phyloP scores from a whole-genome alignment of 1,284 basidiomycete genomes.

The Dichomitus squalens region DNA sequence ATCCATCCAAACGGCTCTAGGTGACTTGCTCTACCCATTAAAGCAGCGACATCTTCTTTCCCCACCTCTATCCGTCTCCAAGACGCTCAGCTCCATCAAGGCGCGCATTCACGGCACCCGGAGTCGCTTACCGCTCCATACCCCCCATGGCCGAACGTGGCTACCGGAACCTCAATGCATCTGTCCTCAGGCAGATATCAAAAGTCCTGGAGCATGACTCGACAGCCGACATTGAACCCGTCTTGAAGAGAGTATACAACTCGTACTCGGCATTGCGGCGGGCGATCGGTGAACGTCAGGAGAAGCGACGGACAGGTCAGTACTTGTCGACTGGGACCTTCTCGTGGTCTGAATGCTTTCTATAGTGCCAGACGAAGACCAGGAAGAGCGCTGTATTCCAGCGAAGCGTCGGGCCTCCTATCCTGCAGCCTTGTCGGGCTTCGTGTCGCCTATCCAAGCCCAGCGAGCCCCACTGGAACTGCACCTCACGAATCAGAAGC shows the following conservation, averaged over 20 bases:
- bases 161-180: conserved; percentile 5
- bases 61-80: background rate
- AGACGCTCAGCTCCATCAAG: background rate
- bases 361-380: no score
- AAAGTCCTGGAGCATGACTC: conserved; percentile 4
- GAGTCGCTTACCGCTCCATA: background rate
- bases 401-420: no score
- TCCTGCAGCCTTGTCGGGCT: no score
- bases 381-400: no score
- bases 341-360: no score
- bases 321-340: no score
- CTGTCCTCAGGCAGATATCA: background rate
- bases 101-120: no score
- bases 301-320: background rate
- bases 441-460: no score
- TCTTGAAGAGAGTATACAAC: background rate
- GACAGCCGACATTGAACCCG: conserved; percentile 4
- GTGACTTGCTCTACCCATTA: no score
- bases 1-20: no score
- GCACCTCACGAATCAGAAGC: no score
- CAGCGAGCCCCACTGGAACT: no score
- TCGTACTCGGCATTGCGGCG: background rate
- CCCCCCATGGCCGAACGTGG: conserved; percentile 3
- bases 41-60: background rate
- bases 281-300: background rate